A percentile compares a stretch with the other conserved stretches of the same genome.
These are phyloP conservation scores for Hypoxylon cercidicola DNA, from an alignment of 495 filamentous ascomycete genomes.

Conservation along the genomic window DNA sequence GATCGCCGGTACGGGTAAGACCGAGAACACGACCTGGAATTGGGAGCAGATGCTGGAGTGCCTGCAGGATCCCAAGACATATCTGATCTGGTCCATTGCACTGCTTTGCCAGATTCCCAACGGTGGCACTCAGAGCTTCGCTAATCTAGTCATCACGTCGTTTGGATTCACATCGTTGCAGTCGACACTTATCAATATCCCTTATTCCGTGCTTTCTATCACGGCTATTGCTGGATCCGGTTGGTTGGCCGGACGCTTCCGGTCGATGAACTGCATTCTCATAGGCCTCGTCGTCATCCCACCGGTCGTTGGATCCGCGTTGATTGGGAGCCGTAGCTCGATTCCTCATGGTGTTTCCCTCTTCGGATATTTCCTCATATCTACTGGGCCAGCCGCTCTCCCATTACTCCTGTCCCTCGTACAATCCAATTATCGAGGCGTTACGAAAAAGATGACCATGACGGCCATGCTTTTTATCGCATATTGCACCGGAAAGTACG, in stretches of 20 bases:
- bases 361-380: conserved; percentile 50
- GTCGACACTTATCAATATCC: conserved; percentile 51
- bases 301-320: conserved; percentile 51
- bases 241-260: conserved; percentile 53
- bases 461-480: conserved; percentile 68
- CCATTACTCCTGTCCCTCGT: conserved; percentile 50
- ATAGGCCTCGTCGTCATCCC: conserved; percentile 51
- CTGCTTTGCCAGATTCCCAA: conserved; percentile 57
- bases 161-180: conserved; percentile 55
- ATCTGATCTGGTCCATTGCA: conserved; percentile 52
- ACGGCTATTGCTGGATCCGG: conserved; percentile 48
- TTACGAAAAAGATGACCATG: conserved; percentile 81
- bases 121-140: conserved; percentile 56
- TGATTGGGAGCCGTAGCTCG: conserved; percentile 47
- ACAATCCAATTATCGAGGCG: conserved; percentile 71
- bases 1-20: conserved; percentile 49
- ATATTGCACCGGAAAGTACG: conserved; percentile 69
- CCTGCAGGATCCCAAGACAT: conserved; percentile 56
- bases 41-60: conserved; percentile 51
- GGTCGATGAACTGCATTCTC: conserved; percentile 51
- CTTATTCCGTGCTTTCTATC: conserved; percentile 49
- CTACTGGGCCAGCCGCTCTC: conserved; percentile 46
- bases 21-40: conserved; percentile 49
- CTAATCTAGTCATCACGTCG: conserved; percentile 52
- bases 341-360: conserved; percentile 44